Evolutionary conservation across 441 rosid genomes (phyloP), one percentile per base, ranked within the genome.

Genomic region (Gossypium aridum): DNA sequence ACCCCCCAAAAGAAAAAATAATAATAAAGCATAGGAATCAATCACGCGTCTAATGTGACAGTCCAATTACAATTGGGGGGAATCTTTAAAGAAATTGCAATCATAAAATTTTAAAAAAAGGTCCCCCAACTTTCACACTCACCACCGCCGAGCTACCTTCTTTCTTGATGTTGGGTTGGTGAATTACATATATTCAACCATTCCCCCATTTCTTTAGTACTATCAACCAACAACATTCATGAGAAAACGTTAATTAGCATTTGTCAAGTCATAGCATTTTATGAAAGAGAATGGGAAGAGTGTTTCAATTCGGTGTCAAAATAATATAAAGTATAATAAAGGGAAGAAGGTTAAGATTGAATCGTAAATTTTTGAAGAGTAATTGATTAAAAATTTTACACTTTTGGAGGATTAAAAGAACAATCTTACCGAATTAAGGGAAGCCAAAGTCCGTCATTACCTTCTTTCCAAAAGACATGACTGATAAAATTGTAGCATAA

Each of bases 11-110:
- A 12, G 0, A 20, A 34, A 37, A 3, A 39, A 10, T 8, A 8
- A 49, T 10, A 49, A 13, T 3, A n/a, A 4, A 51, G 56, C 70
- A 20, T 31, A 31, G 67, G 67, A 63, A 63, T 16, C 45, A 63
- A 63, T 63, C 45, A n/a, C 70, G 70, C 49, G 68, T 43, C 70
- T 25, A 39, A 43, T 20, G 54, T 65, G 55, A 65, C 31, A 43
- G 31, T 65, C n/a, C 70, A 43, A 19, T 20, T 65, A 4, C 70
- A 65, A 65, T 4, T 12, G 37, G 71, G 39, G 39, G 39, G 37
- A 66, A 45, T 66, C 34, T 23, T 45, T 22, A 6, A 23, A 45
- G 28, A 45, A 13, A 13, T 17, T 7, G 2, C 71, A 66, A 66
- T 66, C 71, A 66, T 66, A 12, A 45, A 34, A 6, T 34, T 34